These are phyloP conservation scores for Letharia lupina DNA, from an alignment of 495 filamentous ascomycete genomes.

Conservation along the genomic window DNA sequence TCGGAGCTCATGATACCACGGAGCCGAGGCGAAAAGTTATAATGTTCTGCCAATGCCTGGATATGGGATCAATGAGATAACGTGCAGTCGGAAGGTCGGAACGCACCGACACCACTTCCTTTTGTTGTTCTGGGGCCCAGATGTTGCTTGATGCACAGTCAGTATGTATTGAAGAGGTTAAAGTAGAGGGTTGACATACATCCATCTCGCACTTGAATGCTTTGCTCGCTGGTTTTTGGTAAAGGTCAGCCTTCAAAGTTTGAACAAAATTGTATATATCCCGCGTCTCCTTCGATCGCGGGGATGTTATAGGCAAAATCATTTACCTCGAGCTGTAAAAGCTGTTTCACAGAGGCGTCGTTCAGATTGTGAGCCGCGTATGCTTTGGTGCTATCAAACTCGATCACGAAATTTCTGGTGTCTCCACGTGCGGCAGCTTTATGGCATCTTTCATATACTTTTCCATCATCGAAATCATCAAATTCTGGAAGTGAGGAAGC, in stretches of 20 bases:
- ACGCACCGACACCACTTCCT: conserved; percentile 41
- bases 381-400: conserved; percentile 58
- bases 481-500: conserved; percentile 22
- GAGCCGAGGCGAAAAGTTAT: conserved; percentile 60
- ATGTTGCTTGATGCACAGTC: conserved; percentile 45
- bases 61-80: background rate
- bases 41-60: conserved; percentile 44
- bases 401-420: conserved; percentile 59
- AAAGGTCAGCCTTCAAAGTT: conserved; percentile 14
- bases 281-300: background rate
- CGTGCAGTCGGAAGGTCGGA: background rate
- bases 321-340: conserved; percentile 26
- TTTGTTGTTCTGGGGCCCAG: conserved; percentile 60
- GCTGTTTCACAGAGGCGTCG: conserved; percentile 33
- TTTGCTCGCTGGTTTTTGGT: conserved; percentile 29
- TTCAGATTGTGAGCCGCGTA: conserved; percentile 53
- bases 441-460: conserved; percentile 38
- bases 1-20: conserved; percentile 56
- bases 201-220: conserved; percentile 54
- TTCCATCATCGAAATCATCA: conserved; percentile 46
- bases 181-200: conserved; percentile 38
- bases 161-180: background rate
- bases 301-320: background rate
- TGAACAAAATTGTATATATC: background rate
- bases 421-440: conserved; percentile 30